A percentile compares a stretch with the other conserved stretches of the same genome.
Conservation (phyloP, 2,329 filamentous ascomycete species). For the Aspergillus pseudotamarii region DNA sequence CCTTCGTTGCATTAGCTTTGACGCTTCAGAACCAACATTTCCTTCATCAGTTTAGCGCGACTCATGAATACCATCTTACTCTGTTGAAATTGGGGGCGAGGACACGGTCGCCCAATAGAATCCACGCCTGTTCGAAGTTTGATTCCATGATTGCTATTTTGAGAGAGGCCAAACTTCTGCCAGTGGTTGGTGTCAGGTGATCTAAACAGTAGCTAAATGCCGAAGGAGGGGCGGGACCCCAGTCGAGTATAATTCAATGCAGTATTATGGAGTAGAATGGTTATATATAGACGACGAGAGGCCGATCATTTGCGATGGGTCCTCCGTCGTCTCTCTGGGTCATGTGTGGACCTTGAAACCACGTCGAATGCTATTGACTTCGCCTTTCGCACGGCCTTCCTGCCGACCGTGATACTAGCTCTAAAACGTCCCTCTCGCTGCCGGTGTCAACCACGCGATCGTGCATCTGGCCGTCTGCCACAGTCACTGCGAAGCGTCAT, state of each 20-base stretch:
- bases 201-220: not conserved
- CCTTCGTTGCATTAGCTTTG: not conserved
- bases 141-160: not conserved
- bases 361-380: not conserved
- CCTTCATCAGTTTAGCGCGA: not conserved
- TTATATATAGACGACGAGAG: not conserved
- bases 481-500: not conserved
- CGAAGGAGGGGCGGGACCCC: not conserved
- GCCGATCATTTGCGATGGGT: not conserved
- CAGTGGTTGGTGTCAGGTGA: not conserved
- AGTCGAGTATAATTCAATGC: not conserved
- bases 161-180: not conserved
- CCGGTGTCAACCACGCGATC: not conserved
- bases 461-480: not conserved
- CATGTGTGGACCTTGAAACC: not conserved
- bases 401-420: not conserved
- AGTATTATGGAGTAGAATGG: not conserved
- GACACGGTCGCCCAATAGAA: not conserved
- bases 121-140: not conserved
- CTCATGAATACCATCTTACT: not conserved
- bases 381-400: not conserved
- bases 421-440: not conserved
- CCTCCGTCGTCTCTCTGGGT: not conserved
- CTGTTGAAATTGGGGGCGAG: not conserved
- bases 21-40: not conserved